Evolutionary conservation across 768 basidiomycete species (phyloP).

Genomic region (Tylopilus subfusipes): DNA sequence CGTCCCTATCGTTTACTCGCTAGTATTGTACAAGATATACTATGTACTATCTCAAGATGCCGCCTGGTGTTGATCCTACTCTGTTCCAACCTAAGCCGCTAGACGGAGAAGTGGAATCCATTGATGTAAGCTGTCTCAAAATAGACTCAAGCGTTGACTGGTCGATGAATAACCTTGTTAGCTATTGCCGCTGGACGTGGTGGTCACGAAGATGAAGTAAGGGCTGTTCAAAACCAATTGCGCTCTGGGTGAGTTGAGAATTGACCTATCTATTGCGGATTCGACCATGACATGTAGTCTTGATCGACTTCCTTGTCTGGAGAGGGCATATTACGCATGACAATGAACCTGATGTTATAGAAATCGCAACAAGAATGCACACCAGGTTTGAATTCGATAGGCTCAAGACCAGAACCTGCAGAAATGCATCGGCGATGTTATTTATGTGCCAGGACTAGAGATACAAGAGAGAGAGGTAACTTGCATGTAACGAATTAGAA

Average conservation of each 20-base stretch:
- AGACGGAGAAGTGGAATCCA: conserved; percentile 94
- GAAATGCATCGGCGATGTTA: no score
- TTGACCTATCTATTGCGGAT: background rate
- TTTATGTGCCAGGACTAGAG: no score
- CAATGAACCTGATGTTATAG: conserved; percentile 77
- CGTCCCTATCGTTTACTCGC: background rate
- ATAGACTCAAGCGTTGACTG: background rate
- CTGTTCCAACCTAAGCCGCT: conserved; percentile 65
- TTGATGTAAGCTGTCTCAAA: conserved; percentile 60
- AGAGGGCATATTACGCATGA: conserved; percentile 84
- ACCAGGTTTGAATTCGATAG: conserved; percentile 61
- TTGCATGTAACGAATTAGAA: no score
- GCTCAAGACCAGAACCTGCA: conserved; percentile 16
- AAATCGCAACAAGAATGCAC: conserved; percentile 74
- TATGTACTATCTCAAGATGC: conserved; percentile 81
- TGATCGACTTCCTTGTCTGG: conserved; percentile 87
- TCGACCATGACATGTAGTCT: conserved; percentile 44
- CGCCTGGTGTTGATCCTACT: conserved; percentile 42
- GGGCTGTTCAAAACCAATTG: conserved; percentile 93
- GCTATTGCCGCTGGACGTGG: conserved; percentile 63
- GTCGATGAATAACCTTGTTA: conserved; percentile 26
- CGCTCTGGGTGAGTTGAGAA: conserved; percentile 57
- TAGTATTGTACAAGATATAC: conserved; percentile 72
- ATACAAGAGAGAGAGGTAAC: no score
- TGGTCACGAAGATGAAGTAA: conserved; percentile 59